Conservation (phyloP, 257 asterid species). For the Ilex aquifolium region DNA sequence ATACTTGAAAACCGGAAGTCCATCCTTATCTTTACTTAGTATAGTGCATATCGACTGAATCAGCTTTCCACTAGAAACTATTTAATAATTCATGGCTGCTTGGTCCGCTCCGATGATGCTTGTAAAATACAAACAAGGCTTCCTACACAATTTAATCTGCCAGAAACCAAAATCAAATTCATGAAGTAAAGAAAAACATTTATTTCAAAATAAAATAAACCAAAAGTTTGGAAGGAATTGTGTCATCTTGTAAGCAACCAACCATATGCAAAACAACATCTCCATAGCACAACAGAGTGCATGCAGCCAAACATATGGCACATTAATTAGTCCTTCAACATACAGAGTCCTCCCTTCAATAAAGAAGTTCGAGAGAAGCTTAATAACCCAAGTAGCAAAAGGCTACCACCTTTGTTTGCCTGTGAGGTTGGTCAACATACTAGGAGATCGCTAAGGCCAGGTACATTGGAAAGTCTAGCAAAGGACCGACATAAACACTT, state of each 20-base stretch:
- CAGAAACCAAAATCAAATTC: constrained; percentile 14
- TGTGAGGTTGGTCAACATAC: constrained; percentile 53
- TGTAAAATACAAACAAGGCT: constrained; percentile 91
- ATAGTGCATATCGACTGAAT: too few species aligned
- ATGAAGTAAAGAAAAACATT: neutral
- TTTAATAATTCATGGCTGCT: constrained; percentile 36
- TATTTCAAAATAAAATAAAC: constrained; percentile 5
- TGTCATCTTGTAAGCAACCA: neutral
- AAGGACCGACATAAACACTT: constrained; percentile 54
- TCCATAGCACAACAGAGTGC: constrained; percentile 69
- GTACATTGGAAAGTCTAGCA: constrained; percentile 36
- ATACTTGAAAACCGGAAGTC: too few species aligned
- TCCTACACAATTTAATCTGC: constrained; percentile 31
- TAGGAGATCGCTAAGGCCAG: constrained; percentile 55
- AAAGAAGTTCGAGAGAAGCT: constrained; percentile 72
- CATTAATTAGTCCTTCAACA: constrained; percentile 77
- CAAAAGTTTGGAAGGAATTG: too few species aligned
- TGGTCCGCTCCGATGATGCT: constrained; percentile 47
- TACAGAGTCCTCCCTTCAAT: constrained; percentile 73
- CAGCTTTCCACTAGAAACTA: too few species aligned
- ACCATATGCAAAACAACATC: constrained; percentile 88
- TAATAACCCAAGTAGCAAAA: constrained; percentile 71
- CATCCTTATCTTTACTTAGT: too few species aligned
- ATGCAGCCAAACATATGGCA: constrained; percentile 60
- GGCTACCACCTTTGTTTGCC: constrained; percentile 67